Base-by-base conservation (phyloP, 306 rosid species). In the Comarum palustre region DNA sequence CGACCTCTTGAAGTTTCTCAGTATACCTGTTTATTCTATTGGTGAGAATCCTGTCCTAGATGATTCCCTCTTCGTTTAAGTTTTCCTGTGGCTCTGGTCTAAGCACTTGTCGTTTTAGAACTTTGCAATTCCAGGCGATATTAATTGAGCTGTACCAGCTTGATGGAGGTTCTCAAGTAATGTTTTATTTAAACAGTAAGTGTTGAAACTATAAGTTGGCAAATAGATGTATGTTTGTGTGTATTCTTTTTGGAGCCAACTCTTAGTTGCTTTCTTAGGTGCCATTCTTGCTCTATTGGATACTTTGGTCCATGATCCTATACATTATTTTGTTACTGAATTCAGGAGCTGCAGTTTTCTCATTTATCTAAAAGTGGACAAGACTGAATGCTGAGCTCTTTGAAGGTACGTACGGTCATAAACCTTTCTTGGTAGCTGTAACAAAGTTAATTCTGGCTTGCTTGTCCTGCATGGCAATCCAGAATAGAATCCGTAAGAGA, bases 1-100 rank as follows among this genome's bases (percentile, higher is more conserved):
- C 84, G 6, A 78, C 91, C 77, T 90, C 97, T 76, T 93, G 89
- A 93, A 84, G 84, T 79, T 75, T 75, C 79, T 71, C 79, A 4
- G 22, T 41, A 69, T 73, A 66, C 54, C 38, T 74, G 46, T 82
- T 58, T 70, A 72, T 86, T 82, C 64, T 72, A 62, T 47, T 69
- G 94, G 97, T 88, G 72, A 78, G 93, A 59, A 79, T 63, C 25
- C 69, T 47, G 65, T 69, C 71, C 36, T 41, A 19, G 38, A 8
- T 41, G 73, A 55, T 59, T 54, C 51, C 79, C 75, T 69, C 52
- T 73, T 75, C 47, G 4, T 42, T 27, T 65, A 1, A 1, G 50
- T 58, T 78, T 8, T 62, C 63, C 52, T 66, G 41, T 32, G 66
- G 68, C 64, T 52, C 34, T 82, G 71, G 81, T 73, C 58, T 48